A percentile compares a stretch with the other conserved stretches of the same genome.
Evolutionary conservation across 108 stramenopile species (phyloP).

Genomic region (Seminavis robusta): DNA sequence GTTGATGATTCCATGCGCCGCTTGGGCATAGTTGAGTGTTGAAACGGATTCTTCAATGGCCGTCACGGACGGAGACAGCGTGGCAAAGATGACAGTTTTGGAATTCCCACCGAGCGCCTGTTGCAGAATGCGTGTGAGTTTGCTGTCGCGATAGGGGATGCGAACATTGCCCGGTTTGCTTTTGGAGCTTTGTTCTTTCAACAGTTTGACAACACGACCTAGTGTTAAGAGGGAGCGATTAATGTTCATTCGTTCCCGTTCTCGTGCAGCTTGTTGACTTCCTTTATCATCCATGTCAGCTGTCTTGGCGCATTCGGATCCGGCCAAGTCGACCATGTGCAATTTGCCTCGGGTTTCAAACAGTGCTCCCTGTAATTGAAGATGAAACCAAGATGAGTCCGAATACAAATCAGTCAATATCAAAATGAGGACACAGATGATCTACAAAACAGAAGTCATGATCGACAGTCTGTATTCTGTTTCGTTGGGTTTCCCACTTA

Average conservation of each 20-base stretch:
- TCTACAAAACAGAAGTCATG: no score
- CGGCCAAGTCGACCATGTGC: slow-evolving; percentile 95
- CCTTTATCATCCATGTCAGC: slow-evolving; percentile 95
- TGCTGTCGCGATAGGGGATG: slow-evolving; percentile 98
- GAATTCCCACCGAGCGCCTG: slow-evolving; percentile 93
- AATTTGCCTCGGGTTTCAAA: slow-evolving; percentile 69
- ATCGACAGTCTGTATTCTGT: not conserved
- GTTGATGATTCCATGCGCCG: slow-evolving; percentile 73
- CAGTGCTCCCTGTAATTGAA: not conserved
- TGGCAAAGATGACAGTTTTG: slow-evolving; percentile 98
- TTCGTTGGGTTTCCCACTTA: not conserved
- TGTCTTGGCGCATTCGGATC: slow-evolving; percentile 94
- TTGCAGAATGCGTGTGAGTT: slow-evolving; percentile 96
- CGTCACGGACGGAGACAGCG: slow-evolving; percentile 84
- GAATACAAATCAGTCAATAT: no score
- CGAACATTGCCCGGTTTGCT: slow-evolving; percentile 46
- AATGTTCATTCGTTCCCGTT: slow-evolving; percentile 96
- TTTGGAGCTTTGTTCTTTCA: slow-evolving; percentile 48
- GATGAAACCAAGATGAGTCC: no score
- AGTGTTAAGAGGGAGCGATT: slow-evolving; percentile 95
- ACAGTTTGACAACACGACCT: slow-evolving; percentile 98
- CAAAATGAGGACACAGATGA: no score
- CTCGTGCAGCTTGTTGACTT: slow-evolving; percentile 89
- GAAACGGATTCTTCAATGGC: slow-evolving; percentile 88
- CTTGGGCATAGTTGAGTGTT: slow-evolving; percentile 93